A percentile compares a stretch with the other conserved stretches of the same genome.
These are phyloP conservation scores for Dothideomycetidae sp. DNA, from an alignment of 2,329 filamentous ascomycete genomes.

Conservation along the genomic window DNA sequence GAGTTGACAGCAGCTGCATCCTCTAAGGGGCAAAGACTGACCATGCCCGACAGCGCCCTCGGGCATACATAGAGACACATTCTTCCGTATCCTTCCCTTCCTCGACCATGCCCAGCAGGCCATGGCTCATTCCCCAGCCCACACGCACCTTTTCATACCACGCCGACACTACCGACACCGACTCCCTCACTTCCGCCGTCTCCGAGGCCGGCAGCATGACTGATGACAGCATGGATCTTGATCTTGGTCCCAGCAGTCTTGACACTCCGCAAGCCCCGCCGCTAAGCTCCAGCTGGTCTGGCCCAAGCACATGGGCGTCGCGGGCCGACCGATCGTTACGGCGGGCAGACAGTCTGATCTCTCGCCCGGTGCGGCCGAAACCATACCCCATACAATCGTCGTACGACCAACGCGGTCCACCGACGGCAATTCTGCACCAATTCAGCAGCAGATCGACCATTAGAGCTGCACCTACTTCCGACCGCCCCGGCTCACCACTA, in stretches of 20 bases:
- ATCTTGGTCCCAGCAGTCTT: conserved; percentile 3
- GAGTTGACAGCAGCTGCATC: too few species aligned
- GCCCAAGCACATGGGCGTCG: background rate
- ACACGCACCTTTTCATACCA: background rate
- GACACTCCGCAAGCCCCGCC: conserved; percentile 8
- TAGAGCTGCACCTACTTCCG: conserved; percentile 7
- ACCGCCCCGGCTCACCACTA: conserved; percentile 20
- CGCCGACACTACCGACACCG: conserved; percentile 1
- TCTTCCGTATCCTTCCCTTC: background rate
- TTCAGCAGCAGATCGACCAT: conserved; percentile 1
- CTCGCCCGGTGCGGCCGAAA: conserved; percentile 2
- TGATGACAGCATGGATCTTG: conserved; percentile 12
- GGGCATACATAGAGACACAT: background rate
- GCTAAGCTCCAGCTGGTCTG: conserved; percentile 6
- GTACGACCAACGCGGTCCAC: background rate
- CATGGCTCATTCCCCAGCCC: background rate
- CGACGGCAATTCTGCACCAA: background rate
- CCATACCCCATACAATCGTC: conserved; percentile 5
- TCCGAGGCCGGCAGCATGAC: conserved; percentile 9
- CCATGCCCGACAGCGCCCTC: background rate
- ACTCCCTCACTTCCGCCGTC: conserved; percentile 7
- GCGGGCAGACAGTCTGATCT: background rate
- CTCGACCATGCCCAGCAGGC: background rate
- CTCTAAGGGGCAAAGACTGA: too few species aligned
- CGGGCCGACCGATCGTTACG: background rate